Evolutionary conservation across 2,329 filamentous ascomycete species (phyloP).

Genomic region (Microascus cirrosus): DNA sequence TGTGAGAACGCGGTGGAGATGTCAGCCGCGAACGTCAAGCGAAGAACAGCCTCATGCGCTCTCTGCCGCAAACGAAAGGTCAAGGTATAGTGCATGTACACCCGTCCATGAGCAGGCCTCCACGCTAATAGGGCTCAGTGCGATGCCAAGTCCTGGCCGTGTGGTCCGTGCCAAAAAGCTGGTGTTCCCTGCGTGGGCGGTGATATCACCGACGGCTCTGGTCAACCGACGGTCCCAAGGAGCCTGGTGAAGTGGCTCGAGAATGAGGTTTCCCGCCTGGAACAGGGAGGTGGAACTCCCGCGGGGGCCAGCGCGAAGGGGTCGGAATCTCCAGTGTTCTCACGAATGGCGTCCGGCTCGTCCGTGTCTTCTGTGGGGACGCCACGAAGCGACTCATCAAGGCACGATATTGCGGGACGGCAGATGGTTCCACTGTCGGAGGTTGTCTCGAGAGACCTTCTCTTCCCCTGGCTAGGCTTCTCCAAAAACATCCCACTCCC

Average conservation of each 20-base stretch:
- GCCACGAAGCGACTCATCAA: not conserved
- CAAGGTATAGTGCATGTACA: not conserved
- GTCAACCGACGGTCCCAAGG: not conserved
- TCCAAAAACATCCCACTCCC: not conserved
- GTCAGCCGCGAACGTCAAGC: not conserved
- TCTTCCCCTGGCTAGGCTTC: not conserved
- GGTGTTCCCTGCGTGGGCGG: not conserved
- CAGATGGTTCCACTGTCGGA: not conserved
- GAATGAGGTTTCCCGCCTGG: not conserved
- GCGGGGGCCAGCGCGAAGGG: not conserved
- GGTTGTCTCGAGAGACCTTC: not conserved
- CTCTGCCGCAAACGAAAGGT: not conserved
- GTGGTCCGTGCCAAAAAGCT: not conserved
- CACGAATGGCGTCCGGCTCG: not conserved
- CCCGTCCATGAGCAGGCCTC: not conserved
- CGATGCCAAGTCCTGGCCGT: not conserved
- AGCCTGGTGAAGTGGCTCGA: not conserved
- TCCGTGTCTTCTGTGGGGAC: not conserved
- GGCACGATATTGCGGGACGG: not conserved
- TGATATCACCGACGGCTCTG: not conserved
- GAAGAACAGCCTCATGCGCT: not conserved
- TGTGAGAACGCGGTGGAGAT: not conserved
- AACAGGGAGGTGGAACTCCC: not conserved
- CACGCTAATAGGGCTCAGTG: not conserved
- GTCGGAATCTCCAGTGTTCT: not conserved